Evolutionary conservation across 805 yeast species (phyloP).

Genomic region (Pichia deserticola): DNA sequence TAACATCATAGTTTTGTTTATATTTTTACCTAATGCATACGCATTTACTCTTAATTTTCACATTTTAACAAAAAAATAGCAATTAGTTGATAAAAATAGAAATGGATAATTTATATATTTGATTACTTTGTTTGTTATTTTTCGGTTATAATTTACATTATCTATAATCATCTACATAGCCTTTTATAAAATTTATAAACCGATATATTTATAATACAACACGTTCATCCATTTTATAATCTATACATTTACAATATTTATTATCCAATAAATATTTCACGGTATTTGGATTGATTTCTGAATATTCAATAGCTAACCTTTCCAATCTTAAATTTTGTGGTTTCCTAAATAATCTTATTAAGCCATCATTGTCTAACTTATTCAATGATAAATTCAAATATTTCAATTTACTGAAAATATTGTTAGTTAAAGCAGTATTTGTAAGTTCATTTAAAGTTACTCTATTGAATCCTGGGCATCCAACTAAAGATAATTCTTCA

Average conservation of each 20-base stretch:
- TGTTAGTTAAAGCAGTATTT: neutral
- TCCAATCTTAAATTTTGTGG: neutral
- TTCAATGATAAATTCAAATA: constrained; percentile 5
- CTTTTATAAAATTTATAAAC: neutral
- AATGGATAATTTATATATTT: no score
- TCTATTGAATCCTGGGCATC: constrained; percentile 3
- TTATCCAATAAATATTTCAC: neutral
- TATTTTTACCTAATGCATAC: no score
- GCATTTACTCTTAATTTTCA: no score
- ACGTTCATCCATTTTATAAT: constrained; percentile 6
- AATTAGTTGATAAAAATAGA: no score
- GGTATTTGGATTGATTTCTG: neutral
- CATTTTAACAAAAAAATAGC: no score
- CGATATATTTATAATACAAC: neutral
- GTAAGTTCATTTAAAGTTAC: neutral
- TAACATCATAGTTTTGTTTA: no score
- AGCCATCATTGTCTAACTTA: neutral
- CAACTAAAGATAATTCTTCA: constrained; percentile 1
- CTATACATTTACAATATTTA: neutral
- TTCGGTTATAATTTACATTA: no score
- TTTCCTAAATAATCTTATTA: neutral
- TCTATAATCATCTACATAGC: neutral
- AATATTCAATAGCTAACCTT: constrained; percentile 1
- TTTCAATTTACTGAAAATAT: neutral
- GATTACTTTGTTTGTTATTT: no score